Percentiles rank a stretch among this genome's conserved stretches.
These are phyloP conservation scores for Fonsecaea pedrosoi DNA, from an alignment of 2,329 filamentous ascomycete species.

Conservation along the genomic window DNA sequence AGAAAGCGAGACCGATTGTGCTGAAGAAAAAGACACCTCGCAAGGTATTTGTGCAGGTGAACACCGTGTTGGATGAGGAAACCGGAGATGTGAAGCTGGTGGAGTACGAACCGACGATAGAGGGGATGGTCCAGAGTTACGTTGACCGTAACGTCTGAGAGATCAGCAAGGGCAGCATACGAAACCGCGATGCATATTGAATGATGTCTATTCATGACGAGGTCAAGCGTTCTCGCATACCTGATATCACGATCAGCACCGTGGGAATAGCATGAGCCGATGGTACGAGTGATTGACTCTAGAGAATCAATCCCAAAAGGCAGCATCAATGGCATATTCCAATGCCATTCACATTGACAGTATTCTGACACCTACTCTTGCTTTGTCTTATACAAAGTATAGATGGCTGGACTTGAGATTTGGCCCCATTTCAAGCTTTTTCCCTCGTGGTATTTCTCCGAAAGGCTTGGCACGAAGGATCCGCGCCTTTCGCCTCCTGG, in stretches of 20 bases:
- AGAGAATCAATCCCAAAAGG: neutral
- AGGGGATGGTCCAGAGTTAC: conserved; percentile 85
- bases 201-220: neutral
- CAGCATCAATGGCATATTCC: no score
- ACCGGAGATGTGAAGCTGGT: conserved; percentile 75
- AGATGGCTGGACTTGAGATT: no score
- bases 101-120: conserved; percentile 82
- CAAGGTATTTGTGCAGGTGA: conserved; percentile 89
- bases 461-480: neutral
- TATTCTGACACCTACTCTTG: no score
- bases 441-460: no score
- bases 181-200: neutral
- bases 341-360: no score
- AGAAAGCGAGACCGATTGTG: conserved; percentile 72
- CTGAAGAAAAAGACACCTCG: conserved; percentile 66
- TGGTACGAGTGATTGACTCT: neutral
- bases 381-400: no score
- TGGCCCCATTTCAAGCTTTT: no score
- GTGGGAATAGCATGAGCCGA: neutral
- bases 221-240: neutral
- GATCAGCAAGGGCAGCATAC: neutral
- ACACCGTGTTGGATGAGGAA: conserved; percentile 74
- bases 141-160: conserved; percentile 61
- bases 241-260: neutral
- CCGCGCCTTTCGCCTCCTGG: neutral